These are phyloP conservation scores for Kickxella alabastrina DNA, from an alignment of 192 early-diverging fungal genomes.

Conservation along the genomic window DNA sequence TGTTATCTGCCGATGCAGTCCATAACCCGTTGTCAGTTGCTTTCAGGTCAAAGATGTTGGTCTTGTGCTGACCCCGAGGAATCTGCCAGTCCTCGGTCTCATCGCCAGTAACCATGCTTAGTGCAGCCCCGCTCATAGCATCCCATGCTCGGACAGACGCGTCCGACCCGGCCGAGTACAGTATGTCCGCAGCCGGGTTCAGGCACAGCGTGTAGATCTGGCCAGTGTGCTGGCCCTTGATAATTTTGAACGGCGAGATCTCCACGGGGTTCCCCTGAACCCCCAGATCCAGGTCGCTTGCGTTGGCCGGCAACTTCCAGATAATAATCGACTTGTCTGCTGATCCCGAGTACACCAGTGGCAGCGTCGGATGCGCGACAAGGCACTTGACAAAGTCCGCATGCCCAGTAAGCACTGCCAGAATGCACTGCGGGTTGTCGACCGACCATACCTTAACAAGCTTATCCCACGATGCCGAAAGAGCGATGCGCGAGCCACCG, in stretches of 20 bases:
- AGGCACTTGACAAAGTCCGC: conserved; percentile 90
- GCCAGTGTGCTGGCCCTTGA: conserved; percentile 45
- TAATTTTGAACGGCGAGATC: conserved; percentile 28
- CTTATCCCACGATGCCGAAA: conserved; percentile 91
- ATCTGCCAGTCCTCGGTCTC: conserved; percentile 45
- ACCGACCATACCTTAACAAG: conserved; percentile 78
- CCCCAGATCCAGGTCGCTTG: not conserved
- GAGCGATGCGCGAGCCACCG: conserved; percentile 65
- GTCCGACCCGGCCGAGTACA: conserved; percentile 48
- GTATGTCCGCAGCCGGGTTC: conserved; percentile 14
- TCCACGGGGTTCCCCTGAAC: conserved; percentile 5
- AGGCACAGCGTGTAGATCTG: conserved; percentile 41
- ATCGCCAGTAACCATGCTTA: conserved; percentile 20
- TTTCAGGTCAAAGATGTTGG: conserved; percentile 67
- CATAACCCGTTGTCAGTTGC: conserved; percentile 69
- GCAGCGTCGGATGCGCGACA: conserved; percentile 34
- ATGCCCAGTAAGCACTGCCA: conserved; percentile 71
- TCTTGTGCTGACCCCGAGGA: conserved; percentile 69
- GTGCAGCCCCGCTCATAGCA: conserved; percentile 52
- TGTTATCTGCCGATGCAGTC: conserved; percentile 92
- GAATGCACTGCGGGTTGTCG: conserved; percentile 59
- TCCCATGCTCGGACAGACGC: conserved; percentile 73
- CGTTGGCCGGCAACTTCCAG: conserved; percentile 33
- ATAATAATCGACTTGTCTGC: conserved; percentile 64
- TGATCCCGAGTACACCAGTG: conserved; percentile 67